Conservation (phyloP, 352 stramenopile genomes). For the Blastocystis sp. region DNA sequence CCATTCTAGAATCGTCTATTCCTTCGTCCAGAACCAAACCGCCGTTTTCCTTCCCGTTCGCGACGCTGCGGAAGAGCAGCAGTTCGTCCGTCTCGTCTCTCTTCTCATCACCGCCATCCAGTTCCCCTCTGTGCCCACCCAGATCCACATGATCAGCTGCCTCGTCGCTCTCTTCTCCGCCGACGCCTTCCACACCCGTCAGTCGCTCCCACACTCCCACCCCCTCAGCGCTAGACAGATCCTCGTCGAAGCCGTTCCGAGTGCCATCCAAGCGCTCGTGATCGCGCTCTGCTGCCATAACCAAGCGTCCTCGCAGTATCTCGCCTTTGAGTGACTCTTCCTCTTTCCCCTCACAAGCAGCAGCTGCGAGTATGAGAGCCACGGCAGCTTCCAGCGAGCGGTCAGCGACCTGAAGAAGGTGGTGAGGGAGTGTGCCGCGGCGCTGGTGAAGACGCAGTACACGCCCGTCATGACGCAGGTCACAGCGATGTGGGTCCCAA, state of each 20-base stretch:
- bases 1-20: neutral
- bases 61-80: neutral
- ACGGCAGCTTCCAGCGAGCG: neutral
- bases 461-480: neutral
- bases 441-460: neutral
- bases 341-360: neutral
- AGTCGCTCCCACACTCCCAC: too few species aligned
- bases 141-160: neutral
- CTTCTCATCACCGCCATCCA: neutral
- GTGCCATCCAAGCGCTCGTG: neutral
- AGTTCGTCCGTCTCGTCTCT: neutral
- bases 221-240: neutral
- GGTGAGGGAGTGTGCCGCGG: neutral
- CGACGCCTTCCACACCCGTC: too few species aligned
- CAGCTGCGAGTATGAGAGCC: neutral
- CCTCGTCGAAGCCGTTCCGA: neutral
- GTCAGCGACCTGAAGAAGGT: conserved; percentile 52
- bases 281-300: neutral
- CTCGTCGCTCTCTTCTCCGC: neutral
- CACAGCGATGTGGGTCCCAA: neutral
- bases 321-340: neutral
- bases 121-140: neutral
- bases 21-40: conserved; percentile 10
- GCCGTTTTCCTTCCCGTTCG: conserved; percentile 6
- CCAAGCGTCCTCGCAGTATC: neutral